phyloP scores from a whole-genome alignment of 2,329 filamentous ascomycete species.

The Ophiocordyceps polyrhachis-furcata region DNA sequence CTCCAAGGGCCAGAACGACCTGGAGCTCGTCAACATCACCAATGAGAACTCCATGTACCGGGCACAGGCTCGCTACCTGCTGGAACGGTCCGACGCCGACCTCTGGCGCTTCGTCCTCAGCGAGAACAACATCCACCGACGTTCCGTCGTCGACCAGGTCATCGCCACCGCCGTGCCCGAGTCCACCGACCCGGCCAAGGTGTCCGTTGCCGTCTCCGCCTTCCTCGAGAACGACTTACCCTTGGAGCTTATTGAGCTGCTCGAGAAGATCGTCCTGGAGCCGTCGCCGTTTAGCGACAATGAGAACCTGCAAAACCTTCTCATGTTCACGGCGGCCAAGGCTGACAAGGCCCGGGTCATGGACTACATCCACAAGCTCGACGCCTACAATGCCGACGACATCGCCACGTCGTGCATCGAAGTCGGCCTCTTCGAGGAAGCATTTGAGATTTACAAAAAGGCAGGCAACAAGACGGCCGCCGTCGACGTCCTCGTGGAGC shows the following conservation, averaged over 20 bases:
- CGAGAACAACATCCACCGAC: conserved; percentile 86
- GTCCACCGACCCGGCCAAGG: conserved; percentile 81
- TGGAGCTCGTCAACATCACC: conserved; percentile 93
- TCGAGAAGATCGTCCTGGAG: conserved; percentile 99
- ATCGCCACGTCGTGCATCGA: conserved; percentile 88
- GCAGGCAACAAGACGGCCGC: conserved; percentile 74
- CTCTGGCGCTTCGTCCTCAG: conserved; percentile 91
- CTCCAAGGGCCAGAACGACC: conserved; percentile 88
- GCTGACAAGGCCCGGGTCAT: conserved; percentile 89
- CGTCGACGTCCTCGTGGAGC: conserved; percentile 80
- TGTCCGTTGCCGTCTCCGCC: conserved; percentile 81
- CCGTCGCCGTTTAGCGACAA: conserved; percentile 99
- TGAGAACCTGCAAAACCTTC: conserved; percentile 82
- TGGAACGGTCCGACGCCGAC: conserved; percentile 76
- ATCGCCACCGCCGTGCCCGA: conserved; percentile 89
- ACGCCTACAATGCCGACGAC: conserved; percentile 78
- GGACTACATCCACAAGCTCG: conserved; percentile 86
- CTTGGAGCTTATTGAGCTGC: conserved; percentile 82
- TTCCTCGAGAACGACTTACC: conserved; percentile 86
- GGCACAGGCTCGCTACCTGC: conserved; percentile 84
- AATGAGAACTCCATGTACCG: conserved; percentile 99
- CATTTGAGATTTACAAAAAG: conserved; percentile 98
- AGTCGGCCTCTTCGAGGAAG: conserved; percentile 87
- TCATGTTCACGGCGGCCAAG: conserved; percentile 92
- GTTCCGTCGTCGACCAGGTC: conserved; percentile 89